These are phyloP conservation scores for Penicillium freii DNA, from an alignment of 2,329 filamentous ascomycete genomes.

Conservation along the genomic window DNA sequence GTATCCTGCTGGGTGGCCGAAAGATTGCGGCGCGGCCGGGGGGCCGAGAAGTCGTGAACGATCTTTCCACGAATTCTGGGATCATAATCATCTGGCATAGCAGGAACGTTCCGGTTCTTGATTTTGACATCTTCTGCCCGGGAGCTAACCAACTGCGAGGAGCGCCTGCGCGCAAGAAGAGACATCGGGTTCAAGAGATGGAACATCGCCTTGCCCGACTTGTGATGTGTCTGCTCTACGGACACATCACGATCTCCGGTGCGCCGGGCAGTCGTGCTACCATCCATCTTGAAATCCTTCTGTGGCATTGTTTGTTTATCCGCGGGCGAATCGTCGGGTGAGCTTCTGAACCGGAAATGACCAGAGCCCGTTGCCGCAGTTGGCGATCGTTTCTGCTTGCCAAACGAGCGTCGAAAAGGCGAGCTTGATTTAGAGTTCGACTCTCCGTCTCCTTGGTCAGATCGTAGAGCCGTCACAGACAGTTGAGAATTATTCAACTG, in stretches of 20 bases:
- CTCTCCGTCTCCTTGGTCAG: conserved; percentile 30
- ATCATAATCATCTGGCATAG: conserved; percentile 61
- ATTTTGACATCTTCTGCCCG: conserved; percentile 53
- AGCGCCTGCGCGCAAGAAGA: conserved; percentile 57
- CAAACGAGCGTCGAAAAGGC: conserved; percentile 38
- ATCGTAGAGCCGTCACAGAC: conserved; percentile 20
- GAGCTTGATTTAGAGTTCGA: conserved; percentile 33
- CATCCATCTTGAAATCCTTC: conserved; percentile 29
- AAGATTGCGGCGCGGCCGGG: conserved; percentile 48
- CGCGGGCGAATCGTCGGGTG: conserved; percentile 27
- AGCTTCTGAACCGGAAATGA: conserved; percentile 30
- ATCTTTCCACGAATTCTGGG: conserved; percentile 62
- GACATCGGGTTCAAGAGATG: conserved; percentile 62
- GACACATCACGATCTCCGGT: conserved; percentile 29
- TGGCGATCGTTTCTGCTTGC: conserved; percentile 34
- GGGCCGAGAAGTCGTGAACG: conserved; percentile 65
- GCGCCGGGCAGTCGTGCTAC: conserved; percentile 20
- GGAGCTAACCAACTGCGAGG: conserved; percentile 50
- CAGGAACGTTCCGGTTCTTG: conserved; percentile 49
- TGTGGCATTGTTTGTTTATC: conserved; percentile 25
- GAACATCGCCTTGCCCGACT: conserved; percentile 50
- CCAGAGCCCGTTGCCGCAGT: conserved; percentile 25
- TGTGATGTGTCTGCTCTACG: conserved; percentile 31
- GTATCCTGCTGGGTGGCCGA: conserved; percentile 23
- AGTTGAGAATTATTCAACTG: conserved; percentile 31